These are phyloP conservation scores for Fusarium pseudonygamai DNA, from an alignment of 2,329 filamentous ascomycete genomes.

Conservation along the genomic window DNA sequence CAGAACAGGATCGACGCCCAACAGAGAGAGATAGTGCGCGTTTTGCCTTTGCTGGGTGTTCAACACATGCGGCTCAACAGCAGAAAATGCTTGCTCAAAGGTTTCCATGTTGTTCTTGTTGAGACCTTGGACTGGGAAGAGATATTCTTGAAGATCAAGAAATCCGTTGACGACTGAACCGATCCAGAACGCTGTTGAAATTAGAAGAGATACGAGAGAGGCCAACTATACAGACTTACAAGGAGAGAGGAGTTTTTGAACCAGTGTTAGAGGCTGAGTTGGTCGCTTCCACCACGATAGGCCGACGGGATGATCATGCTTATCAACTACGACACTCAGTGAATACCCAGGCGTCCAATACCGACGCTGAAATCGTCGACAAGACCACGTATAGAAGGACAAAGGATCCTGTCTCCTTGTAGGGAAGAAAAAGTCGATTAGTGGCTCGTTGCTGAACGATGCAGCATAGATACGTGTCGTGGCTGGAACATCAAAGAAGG, in stretches of 20 bases:
- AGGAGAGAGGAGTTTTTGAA: neutral
- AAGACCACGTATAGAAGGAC: neutral
- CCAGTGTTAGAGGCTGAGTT: neutral
- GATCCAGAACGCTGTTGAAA: neutral
- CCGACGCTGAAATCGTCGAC: neutral
- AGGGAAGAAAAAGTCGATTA: conserved; percentile 7
- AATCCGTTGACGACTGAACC: neutral
- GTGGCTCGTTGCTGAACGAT: neutral
- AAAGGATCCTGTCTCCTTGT: neutral
- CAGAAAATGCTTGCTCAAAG: neutral
- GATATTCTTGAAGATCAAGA: neutral
- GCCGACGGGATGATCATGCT: neutral
- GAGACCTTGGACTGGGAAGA: neutral
- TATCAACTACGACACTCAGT: neutral
- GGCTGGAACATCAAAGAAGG: neutral
- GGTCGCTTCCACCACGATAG: conserved; percentile 7
- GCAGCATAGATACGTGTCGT: neutral
- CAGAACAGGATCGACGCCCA: neutral
- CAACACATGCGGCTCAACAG: neutral
- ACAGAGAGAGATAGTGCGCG: neutral
- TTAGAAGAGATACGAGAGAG: accelerated
- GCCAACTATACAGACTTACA: accelerated
- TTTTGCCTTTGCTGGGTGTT: neutral
- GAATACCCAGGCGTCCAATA: conserved; percentile 10
- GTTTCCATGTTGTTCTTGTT: neutral